phyloP scores from a whole-genome alignment of 345 rosid species.

The Theobroma cacao region DNA sequence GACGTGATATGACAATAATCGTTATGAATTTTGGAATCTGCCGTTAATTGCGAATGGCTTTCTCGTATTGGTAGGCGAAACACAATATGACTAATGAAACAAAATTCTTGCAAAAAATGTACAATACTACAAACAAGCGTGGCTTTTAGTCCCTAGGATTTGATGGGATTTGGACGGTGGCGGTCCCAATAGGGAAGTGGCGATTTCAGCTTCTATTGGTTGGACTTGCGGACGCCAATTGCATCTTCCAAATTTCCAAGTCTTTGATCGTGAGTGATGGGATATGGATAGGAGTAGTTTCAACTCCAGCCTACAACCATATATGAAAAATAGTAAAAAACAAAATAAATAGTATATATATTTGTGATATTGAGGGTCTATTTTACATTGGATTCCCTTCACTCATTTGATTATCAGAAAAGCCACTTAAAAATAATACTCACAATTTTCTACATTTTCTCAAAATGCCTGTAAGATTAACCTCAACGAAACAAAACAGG shows the following conservation, averaged over 20 bases:
- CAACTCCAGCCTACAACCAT: not conserved
- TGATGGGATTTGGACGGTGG: not conserved
- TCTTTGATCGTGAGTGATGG: not conserved
- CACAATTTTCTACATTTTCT: not conserved
- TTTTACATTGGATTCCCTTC: not conserved
- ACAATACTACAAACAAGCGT: not conserved
- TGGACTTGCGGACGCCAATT: not conserved
- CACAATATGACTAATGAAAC: not conserved
- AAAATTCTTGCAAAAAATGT: not conserved
- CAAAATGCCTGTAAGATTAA: not conserved
- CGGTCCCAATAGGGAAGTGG: not conserved
- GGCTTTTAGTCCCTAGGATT: not conserved
- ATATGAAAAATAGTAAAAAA: too few relatives aligned
- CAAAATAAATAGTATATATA: too few relatives aligned
- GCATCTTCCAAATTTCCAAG: not conserved
- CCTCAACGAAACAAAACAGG: not conserved
- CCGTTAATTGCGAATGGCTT: not conserved
- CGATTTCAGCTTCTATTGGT: not conserved
- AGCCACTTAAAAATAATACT: not conserved
- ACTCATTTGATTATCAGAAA: not conserved
- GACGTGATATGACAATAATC: not conserved
- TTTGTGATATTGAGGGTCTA: not conserved
- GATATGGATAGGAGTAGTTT: not conserved
- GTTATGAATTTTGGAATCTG: not conserved
- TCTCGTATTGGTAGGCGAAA: too few relatives aligned